phyloP scores from a whole-genome alignment of 768 basidiomycete genomes.

The Naganishia vaughanmartiniae region DNA sequence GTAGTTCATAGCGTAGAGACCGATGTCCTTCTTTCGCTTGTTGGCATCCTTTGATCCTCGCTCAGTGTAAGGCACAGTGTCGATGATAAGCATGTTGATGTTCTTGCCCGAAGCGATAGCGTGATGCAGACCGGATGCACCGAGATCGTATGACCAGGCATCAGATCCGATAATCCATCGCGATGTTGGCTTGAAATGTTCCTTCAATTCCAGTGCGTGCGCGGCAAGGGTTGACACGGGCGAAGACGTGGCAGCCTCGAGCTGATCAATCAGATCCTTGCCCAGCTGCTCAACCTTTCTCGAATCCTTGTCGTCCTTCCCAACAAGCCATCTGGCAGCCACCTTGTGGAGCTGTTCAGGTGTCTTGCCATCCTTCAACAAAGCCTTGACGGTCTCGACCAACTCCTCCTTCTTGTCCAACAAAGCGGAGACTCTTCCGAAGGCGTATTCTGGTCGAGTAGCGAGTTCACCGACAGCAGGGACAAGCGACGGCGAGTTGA shows the following conservation, averaged over 20 bases:
- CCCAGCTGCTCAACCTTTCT: conserved; percentile 63
- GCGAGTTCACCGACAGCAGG: conserved; percentile 65
- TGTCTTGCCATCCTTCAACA: conserved; percentile 59
- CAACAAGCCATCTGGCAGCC: conserved; percentile 70
- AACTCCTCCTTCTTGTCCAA: conserved; percentile 72
- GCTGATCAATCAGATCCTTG: conserved; percentile 51
- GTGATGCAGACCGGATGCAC: conserved; percentile 91
- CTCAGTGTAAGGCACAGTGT: conserved; percentile 81
- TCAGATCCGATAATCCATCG: conserved; percentile 99
- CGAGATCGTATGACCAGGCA: conserved; percentile 96
- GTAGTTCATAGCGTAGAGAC: conserved; percentile 97
- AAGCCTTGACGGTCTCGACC: conserved; percentile 62
- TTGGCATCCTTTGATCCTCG: conserved; percentile 67
- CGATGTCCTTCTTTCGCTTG: conserved; percentile 90
- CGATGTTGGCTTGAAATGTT: conserved; percentile 67
- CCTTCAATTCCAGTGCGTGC: conserved; percentile 61
- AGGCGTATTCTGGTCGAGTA: conserved; percentile 89
- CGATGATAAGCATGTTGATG: conserved; percentile 92
- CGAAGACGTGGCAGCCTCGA: conserved; percentile 33
- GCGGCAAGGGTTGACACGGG: conserved; percentile 55
- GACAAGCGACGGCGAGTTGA: conserved; percentile 77
- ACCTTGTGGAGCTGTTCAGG: conserved; percentile 65
- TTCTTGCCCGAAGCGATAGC: conserved; percentile 85
- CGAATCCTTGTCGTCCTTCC: conserved; percentile 63
- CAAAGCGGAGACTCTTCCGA: conserved; percentile 83